Base-by-base conservation (phyloP, 164 flowering plant genomes). In the Umbellularia californica region DNA sequence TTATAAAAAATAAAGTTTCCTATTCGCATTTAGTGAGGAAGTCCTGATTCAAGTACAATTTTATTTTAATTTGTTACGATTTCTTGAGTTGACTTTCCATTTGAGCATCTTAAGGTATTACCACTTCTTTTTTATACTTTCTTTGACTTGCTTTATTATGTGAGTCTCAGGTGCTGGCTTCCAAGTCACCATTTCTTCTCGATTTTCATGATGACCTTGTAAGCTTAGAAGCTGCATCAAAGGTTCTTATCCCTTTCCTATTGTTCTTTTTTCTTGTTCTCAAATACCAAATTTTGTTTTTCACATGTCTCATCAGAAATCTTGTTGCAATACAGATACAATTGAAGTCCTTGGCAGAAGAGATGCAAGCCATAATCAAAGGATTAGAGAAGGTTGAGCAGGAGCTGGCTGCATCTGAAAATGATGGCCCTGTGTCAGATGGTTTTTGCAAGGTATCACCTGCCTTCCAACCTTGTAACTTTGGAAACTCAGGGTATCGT, bases 281-380 rank as follows among this genome's bases (percentile, higher is more conserved):
- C 70, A 17, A 50, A 50, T 65, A 3, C 30, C 30, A 14, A 14
- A 22, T 33, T 22, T 23, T 70, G 50, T 4, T n/a, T 7, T 50
- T 64, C 50, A 19, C 23, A 27, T 27, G 30, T 50, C 63, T 64
- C 50, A 50, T 60, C 23, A 22, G 63, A 27, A 58, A 63, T 9
- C 17, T 76, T 58, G 65, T n/a, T 70, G 35, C 23, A 33, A 68
- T 84, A 74, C 86, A 96, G 99, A 91, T 96, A 79, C 98, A 96
- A 87, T 82, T 94, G 90, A 96, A 96, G 80, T 88, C 93, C 24
- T 84, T 96, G 79, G 99, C 99, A 58, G 99, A 96, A 84, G 99
- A 96, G 85, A 96, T 96, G 99, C 99, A 96, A 81, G 97, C 98
- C 50, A 90, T 96, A 70, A 87, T 85, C 81, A 94, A 94, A 83